Base-by-base conservation (phyloP, 2,329 filamentous ascomycete genomes). In the Metarhizium brunneum region DNA sequence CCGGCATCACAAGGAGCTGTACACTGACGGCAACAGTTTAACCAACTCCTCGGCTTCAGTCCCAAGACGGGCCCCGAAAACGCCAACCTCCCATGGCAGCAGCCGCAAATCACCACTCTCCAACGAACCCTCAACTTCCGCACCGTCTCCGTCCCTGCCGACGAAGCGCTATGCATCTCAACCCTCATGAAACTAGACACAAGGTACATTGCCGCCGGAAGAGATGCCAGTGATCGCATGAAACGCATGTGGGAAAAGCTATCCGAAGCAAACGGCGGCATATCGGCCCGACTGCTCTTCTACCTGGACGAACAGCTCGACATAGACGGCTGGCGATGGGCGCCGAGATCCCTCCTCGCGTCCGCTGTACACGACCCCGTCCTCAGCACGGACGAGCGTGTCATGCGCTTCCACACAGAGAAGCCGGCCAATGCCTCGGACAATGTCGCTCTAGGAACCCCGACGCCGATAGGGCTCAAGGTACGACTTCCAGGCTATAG, bases 91-190 rank as follows among this genome's bases (percentile, higher is more conserved):
- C 14, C 18, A 3, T 55, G 54, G 54, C 42, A 40, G 1, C 50
- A 52, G 13, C 57, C 55, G 7, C 56, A 52, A 7, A 54, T 62
- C 3, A 32, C 57, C 18, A 55, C 50, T 0, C 59, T 68, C 8
- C 63, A 68, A 47, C 59, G 62, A 32, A 58, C 62, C 10, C 56
- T 69, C 20, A 56, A 64, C 38, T 66, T 61, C 51, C 61, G 65
- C n/a, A 60, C 60, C 8, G 66, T 69, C 1, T 65, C 63, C 30
- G 65, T 69, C 1, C 40, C 61, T n/a, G 59, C 60, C 2, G 66
- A 68, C 45, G 65, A 68, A 55, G 56, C 66, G 0, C 58, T 69
- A 1, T 69, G 67, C 45, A 66, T 69, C 18, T 64, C 59, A 1
- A 67, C 65, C 13, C 53, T 68, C 11, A 59, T 68, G 61, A 51